phyloP scores from a whole-genome alignment of 768 basidiomycete species.

The Exsudoporus frostii region DNA sequence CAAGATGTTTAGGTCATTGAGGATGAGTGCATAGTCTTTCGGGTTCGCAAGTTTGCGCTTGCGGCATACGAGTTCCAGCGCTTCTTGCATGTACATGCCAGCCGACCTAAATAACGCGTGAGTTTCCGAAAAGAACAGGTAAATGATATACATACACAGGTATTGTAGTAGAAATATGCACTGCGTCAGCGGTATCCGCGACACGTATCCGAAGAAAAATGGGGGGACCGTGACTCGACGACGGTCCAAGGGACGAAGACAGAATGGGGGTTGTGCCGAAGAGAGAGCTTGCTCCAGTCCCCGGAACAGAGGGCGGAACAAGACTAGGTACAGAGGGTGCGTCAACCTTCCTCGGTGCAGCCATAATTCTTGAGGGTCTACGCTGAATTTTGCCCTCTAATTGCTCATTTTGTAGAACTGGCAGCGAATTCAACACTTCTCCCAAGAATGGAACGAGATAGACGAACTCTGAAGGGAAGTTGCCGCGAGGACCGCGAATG shows the following conservation, averaged over 20 bases:
- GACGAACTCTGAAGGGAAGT: slow-evolving; percentile 61
- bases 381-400: slow-evolving; percentile 81
- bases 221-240: slow-evolving; percentile 71
- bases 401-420: slow-evolving; percentile 74
- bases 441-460: neutral
- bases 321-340: slow-evolving; percentile 39
- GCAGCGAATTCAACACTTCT: neutral
- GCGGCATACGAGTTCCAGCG: slow-evolving; percentile 78
- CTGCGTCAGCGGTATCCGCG: slow-evolving; percentile 75
- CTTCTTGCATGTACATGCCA: slow-evolving; percentile 97
- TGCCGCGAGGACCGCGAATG: slow-evolving; percentile 85
- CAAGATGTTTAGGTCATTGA: slow-evolving; percentile 59
- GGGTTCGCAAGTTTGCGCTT: slow-evolving; percentile 64
- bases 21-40: slow-evolving; percentile 79
- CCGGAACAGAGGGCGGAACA: slow-evolving; percentile 36
- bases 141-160: slow-evolving; percentile 64
- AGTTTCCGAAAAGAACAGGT: neutral
- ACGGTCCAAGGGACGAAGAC: slow-evolving; percentile 68
- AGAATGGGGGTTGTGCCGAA: slow-evolving; percentile 52
- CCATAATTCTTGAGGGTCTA: slow-evolving; percentile 64
- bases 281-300: slow-evolving; percentile 43
- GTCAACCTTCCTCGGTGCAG: slow-evolving; percentile 57
- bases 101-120: slow-evolving; percentile 50
- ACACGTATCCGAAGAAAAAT: slow-evolving; percentile 82
- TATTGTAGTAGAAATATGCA: slow-evolving; percentile 87